phyloP scores from a whole-genome alignment of 495 filamentous ascomycete genomes.

The Penicillium fimorum region DNA sequence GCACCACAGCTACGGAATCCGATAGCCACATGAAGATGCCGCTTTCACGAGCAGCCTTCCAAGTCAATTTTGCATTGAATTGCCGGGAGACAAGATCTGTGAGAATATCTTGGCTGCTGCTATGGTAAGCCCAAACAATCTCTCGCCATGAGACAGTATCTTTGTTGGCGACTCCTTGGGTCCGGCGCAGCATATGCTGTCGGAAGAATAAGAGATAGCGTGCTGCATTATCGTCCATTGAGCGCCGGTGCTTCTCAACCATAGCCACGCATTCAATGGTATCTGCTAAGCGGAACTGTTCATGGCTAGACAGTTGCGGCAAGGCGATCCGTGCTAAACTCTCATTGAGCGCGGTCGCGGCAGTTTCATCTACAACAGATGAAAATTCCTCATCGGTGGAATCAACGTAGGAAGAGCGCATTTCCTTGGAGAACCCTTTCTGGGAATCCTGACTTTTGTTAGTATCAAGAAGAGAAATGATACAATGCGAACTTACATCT shows the following conservation, averaged over 20 bases:
- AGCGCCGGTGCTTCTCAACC: conserved; percentile 84
- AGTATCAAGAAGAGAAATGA: conserved; percentile 15
- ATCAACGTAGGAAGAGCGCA: conserved; percentile 54
- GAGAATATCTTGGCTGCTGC: conserved; percentile 87
- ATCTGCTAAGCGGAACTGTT: conserved; percentile 84
- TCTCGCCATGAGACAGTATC: conserved; percentile 85
- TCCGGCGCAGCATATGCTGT: conserved; percentile 72
- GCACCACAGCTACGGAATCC: conserved; percentile 71
- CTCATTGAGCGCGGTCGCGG: conserved; percentile 71
- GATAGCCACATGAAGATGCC: conserved; percentile 96
- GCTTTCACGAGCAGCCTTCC: conserved; percentile 80
- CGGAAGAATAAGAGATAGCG: conserved; percentile 87
- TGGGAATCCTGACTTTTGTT: conserved; percentile 35
- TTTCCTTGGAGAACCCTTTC: conserved; percentile 47
- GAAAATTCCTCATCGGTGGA: conserved; percentile 58
- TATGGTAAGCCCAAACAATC: conserved; percentile 93
- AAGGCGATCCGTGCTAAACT: conserved; percentile 69
- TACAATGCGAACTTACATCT: conserved; percentile 39
- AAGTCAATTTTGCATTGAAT: conserved; percentile 72
- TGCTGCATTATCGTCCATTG: conserved; percentile 91
- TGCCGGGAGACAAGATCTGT: conserved; percentile 82
- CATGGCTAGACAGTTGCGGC: conserved; percentile 81
- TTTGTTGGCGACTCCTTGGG: conserved; percentile 56
- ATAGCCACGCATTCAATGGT: conserved; percentile 86
- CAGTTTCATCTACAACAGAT: conserved; percentile 67